phyloP scores from a whole-genome alignment of 345 rosid genomes.

The Microcos paniculata region DNA sequence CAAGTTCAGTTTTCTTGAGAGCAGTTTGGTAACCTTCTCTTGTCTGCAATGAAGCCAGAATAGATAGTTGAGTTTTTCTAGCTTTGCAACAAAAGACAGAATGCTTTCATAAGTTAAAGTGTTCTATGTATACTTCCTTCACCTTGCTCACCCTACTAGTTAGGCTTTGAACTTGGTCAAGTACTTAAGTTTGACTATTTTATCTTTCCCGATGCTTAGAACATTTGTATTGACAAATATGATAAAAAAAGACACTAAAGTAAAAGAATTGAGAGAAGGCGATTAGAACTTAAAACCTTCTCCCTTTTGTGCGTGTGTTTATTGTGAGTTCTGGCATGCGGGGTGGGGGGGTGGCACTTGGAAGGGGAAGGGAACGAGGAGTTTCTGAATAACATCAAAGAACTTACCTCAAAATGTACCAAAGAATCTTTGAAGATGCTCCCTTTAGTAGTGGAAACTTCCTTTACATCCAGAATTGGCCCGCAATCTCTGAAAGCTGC shows the following conservation, averaged over 20 bases:
- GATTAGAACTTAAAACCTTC: not conserved
- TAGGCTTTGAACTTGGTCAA: not conserved
- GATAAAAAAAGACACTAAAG: not conserved
- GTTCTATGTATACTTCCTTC: not conserved
- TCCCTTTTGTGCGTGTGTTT: no score
- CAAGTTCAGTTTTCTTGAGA: slow-evolving; percentile 24
- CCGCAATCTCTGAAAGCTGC: slow-evolving; percentile 20
- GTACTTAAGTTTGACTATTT: not conserved
- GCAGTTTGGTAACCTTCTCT: slow-evolving; percentile 27
- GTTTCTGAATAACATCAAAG: not conserved
- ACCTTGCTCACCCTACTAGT: not conserved
- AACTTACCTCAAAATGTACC: slow-evolving; percentile 34
- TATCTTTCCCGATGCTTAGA: not conserved
- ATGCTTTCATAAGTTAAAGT: not conserved
- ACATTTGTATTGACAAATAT: not conserved
- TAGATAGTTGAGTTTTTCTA: not conserved
- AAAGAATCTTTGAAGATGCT: slow-evolving; percentile 31
- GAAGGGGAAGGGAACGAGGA: not conserved
- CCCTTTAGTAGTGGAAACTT: slow-evolving; percentile 19
- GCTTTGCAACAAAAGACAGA: not conserved
- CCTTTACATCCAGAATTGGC: slow-evolving; percentile 25
- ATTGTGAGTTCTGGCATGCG: no score
- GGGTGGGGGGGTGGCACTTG: not conserved
- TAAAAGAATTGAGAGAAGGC: not conserved
- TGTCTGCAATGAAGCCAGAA: slow-evolving; percentile 26